phyloP scores from a whole-genome alignment of 306 rosid genomes.

The Prunus davidiana region DNA sequence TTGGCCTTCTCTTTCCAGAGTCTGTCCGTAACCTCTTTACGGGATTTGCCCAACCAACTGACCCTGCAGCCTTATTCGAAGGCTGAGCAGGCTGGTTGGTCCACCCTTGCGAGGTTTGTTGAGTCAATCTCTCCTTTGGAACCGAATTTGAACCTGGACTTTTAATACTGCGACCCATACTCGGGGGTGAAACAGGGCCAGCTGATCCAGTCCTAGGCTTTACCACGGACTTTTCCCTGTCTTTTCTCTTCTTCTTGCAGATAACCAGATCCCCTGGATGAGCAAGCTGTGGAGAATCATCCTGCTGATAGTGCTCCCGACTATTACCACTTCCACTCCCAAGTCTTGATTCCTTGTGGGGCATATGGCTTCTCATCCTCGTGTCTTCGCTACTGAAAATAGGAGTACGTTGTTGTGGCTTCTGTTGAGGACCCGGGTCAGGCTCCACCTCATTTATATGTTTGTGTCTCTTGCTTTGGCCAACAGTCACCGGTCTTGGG shows the following conservation, averaged over 20 bases:
- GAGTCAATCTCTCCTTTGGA: slow-evolving; percentile 57
- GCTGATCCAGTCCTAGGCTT: slow-evolving; percentile 59
- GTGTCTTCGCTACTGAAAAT: slow-evolving; percentile 45
- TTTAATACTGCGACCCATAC: slow-evolving; percentile 50
- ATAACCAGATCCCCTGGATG: slow-evolving; percentile 96
- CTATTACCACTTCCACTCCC: slow-evolving; percentile 54
- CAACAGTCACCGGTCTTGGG: slow-evolving; percentile 44
- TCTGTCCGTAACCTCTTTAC: slow-evolving; percentile 85
- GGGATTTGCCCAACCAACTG: slow-evolving; percentile 85
- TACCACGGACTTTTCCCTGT: slow-evolving; percentile 61
- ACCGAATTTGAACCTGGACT: slow-evolving; percentile 59
- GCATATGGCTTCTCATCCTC: slow-evolving; percentile 52
- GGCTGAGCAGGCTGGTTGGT: slow-evolving; percentile 51
- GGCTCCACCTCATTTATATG: slow-evolving; percentile 49
- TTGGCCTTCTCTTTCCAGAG: slow-evolving; percentile 93
- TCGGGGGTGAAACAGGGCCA: slow-evolving; percentile 75
- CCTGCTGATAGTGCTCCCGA: slow-evolving; percentile 66
- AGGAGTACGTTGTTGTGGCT: slow-evolving; percentile 47
- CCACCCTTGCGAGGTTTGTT: slow-evolving; percentile 61
- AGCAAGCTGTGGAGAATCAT: slow-evolving; percentile 53
- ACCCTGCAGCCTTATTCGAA: slow-evolving; percentile 52
- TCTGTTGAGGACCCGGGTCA: slow-evolving; percentile 49
- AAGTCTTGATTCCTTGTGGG: slow-evolving; percentile 62
- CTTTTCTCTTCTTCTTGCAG: slow-evolving; percentile 95
- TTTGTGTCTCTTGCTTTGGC: slow-evolving; percentile 70